Evolutionary conservation across 345 rosid species (phyloP).

Genomic region (Anacardium occidentale): DNA sequence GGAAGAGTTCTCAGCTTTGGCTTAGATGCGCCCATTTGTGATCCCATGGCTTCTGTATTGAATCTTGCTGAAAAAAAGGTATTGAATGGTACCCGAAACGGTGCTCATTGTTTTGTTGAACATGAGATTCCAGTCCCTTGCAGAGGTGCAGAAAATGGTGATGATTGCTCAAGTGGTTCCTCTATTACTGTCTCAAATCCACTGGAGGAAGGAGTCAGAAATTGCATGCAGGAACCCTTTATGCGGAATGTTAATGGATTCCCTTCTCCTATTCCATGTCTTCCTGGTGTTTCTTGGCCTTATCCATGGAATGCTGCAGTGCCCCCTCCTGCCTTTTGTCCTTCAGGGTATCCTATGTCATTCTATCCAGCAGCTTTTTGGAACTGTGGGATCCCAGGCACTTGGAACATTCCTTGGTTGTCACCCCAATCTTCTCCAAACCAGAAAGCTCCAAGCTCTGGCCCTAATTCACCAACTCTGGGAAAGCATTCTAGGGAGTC

Average conservation of each 20-base stretch:
- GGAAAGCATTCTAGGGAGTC: conserved; percentile 77
- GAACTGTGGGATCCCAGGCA: conserved; percentile 40
- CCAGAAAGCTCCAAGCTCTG: conserved; percentile 35
- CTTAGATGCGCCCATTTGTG: conserved; percentile 48
- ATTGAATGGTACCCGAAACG: conserved; percentile 39
- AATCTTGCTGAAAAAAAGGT: conserved; percentile 48
- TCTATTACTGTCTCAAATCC: conserved; percentile 49
- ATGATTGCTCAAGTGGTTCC: conserved; percentile 52
- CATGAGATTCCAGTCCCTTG: conserved; percentile 26
- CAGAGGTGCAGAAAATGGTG: conserved; percentile 49
- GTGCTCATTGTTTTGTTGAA: conserved; percentile 33
- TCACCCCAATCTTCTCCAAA: conserved; percentile 50
- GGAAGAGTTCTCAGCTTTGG: conserved; percentile 69
- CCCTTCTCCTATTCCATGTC: conserved; percentile 47
- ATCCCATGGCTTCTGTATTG: conserved; percentile 48
- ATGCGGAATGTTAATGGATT: conserved; percentile 44
- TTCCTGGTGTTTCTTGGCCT: conserved; percentile 78
- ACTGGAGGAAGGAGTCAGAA: conserved; percentile 31
- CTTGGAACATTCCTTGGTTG: conserved; percentile 64
- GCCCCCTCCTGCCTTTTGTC: conserved; percentile 59
- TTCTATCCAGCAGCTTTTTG: conserved; percentile 65
- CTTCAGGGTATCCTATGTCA: conserved; percentile 63
- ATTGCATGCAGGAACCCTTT: conserved; percentile 30
- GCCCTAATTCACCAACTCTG: conserved; percentile 45
- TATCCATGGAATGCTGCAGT: conserved; percentile 64